Evolutionary conservation across 2,329 filamentous ascomycete species (phyloP).

Genomic region (Eutypa lata): DNA sequence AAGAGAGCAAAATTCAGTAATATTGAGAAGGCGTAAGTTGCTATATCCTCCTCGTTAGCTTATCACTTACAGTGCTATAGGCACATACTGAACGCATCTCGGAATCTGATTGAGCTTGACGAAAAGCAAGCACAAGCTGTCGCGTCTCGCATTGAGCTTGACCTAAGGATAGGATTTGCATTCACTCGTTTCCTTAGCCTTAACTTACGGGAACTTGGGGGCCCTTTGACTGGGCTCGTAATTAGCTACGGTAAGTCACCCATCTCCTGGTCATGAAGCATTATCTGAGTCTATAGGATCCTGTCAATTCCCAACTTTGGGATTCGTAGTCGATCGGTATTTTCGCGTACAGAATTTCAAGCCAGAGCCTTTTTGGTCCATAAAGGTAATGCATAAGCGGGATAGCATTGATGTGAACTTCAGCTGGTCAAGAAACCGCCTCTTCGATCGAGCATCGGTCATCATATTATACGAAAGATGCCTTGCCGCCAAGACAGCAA

Average conservation of each 20-base stretch:
- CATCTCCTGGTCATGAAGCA: conserved; percentile 9
- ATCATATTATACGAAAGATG: conserved; percentile 84
- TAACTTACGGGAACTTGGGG: conserved; percentile 70
- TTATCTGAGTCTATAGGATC: conserved; percentile 53
- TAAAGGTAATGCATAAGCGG: conserved; percentile 77
- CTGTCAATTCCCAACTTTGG: conserved; percentile 94
- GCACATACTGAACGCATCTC: conserved; percentile 82
- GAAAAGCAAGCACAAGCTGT: conserved; percentile 86
- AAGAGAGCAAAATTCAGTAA: conserved; percentile 93
- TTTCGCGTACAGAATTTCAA: conserved; percentile 92
- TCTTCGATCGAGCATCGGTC: conserved; percentile 84
- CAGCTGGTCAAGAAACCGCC: conserved; percentile 73
- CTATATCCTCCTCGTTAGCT: neutral
- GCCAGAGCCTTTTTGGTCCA: conserved; percentile 88
- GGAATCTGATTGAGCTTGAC: conserved; percentile 73
- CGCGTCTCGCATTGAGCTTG: conserved; percentile 82
- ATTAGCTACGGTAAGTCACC: conserved; percentile 72
- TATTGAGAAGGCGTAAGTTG: conserved; percentile 76
- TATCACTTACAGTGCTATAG: conserved; percentile 39
- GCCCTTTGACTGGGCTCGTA: conserved; percentile 59
- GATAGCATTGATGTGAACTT: conserved; percentile 80
- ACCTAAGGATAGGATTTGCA: conserved; percentile 85
- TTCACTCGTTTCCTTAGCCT: conserved; percentile 88
- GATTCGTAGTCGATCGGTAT: conserved; percentile 95
- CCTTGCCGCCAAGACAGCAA: conserved; percentile 70